Evolutionary conservation across 495 filamentous ascomycete genomes (phyloP).

Genomic region (Penicillium waksmanii): DNA sequence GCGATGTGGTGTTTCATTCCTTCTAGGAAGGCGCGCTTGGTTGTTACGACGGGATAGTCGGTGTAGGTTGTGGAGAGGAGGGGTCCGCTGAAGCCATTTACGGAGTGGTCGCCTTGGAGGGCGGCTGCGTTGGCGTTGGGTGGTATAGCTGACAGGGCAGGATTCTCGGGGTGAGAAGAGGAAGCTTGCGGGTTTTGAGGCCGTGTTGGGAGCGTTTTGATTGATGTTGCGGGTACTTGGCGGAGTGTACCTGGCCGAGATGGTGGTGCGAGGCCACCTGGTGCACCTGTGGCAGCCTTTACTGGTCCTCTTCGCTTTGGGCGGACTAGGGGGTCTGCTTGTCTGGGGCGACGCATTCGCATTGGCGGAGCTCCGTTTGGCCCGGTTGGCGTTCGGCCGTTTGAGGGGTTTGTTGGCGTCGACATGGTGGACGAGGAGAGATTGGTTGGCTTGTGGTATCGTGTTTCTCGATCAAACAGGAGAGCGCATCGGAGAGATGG

Average conservation of each 20-base stretch:
- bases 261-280: constrained; percentile 14
- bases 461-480: background rate
- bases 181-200: constrained; percentile 14
- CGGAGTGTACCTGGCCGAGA: background rate
- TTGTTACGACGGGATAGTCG: constrained; percentile 77
- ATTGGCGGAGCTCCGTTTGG: constrained; percentile 42
- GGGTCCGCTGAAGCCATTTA: constrained; percentile 64
- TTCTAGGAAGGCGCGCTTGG: constrained; percentile 77
- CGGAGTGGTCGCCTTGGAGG: constrained; percentile 45
- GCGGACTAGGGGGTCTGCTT: constrained; percentile 69
- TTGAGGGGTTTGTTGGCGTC: constrained; percentile 39
- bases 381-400: constrained; percentile 33
- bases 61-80: constrained; percentile 52
- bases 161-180: background rate
- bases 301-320: constrained; percentile 55
- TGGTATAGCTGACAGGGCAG: constrained; percentile 11
- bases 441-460: background rate
- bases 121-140: constrained; percentile 28
- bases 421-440: constrained; percentile 26
- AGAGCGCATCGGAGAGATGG: constrained; percentile 3
- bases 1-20: constrained; percentile 86
- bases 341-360: constrained; percentile 51
- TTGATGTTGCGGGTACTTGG: constrained; percentile 1
- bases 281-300: constrained; percentile 33
- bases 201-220: constrained; percentile 34